Evolutionary conservation across 345 rosid genomes (phyloP), one percentile per base, ranked within the genome.

Genomic region (Corchorus capsularis): DNA sequence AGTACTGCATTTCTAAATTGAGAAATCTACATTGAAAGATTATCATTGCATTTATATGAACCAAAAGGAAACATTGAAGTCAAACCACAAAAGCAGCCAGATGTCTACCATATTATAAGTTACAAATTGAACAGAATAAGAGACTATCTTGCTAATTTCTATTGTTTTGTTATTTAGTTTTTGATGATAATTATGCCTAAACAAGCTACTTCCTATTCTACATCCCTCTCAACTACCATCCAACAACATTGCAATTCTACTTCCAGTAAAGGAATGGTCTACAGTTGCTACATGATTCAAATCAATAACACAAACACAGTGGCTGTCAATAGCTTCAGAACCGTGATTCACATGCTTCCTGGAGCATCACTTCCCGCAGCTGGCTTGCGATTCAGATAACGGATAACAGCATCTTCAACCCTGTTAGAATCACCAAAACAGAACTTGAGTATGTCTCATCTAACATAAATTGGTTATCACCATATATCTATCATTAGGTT

Each of bases 351-450:
- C 68, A 86, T 81, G 86, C 93, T 89, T 81, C 97, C 93, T 66
- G 93, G 98, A 78, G 87, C 97, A 80, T 93, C 96, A 77, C 82
- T 87, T 81, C 97, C 98, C 4, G 89, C 83, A 46, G 92, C 87
- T 50, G 99, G 99, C 88, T 88, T 93, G 59, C 99, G 93, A 80
- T 96, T 96, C 85, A 96, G 74, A 75, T 93, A 96, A 2, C 98
- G 94, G 78, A 96, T 92, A 3, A 93, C 96, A 65, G 99, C 98
- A 87, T 96, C 99, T 82, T 94, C 98, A 73, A 91, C 98, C 98
- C 98, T 94, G 86, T 75, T 59, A 43, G 54, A 52, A 67, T 60
- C 27, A 71, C 63, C 76, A 56, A 50, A 35, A 4, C 12, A 52
- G 9, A 61, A 35, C 32, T 61, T 17, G 55, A 63, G 0, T 35